A percentile compares a stretch with the other conserved stretches of the same genome.
phyloP scores from a whole-genome alignment of 1,284 basidiomycete genomes.

The Takashimella koratensis region DNA sequence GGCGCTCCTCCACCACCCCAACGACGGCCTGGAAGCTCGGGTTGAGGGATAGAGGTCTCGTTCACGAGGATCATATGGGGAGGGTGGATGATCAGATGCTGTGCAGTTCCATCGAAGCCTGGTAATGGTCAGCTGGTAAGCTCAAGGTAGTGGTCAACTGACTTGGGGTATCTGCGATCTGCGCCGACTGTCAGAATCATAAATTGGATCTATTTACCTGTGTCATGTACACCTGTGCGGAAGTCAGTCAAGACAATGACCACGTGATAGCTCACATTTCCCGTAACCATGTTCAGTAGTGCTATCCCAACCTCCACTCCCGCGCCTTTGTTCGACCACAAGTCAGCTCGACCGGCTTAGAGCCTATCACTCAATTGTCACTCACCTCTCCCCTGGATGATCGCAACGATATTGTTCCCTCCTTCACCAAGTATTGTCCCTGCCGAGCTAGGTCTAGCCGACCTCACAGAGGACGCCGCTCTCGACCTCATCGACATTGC shows the following conservation, averaged over 20 bases:
- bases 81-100: conserved; percentile 73
- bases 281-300: conserved; percentile 74
- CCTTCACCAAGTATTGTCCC: conserved; percentile 6
- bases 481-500: neutral
- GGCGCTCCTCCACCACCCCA: too few relatives aligned
- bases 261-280: conserved; percentile 58
- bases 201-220: conserved; percentile 17
- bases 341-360: too few relatives aligned
- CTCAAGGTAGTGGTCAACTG: neutral
- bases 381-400: conserved; percentile 24
- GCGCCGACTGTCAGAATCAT: too few relatives aligned
- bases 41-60: conserved; percentile 53
- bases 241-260: conserved; percentile 31
- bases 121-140: conserved; percentile 22
- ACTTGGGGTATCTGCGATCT: conserved; percentile 61
- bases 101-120: conserved; percentile 78
- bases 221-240: conserved; percentile 11
- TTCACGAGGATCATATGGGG: conserved; percentile 72
- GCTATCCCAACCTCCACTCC: conserved; percentile 80
- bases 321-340: too few relatives aligned
- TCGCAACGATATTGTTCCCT: conserved; percentile 24
- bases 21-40: too few relatives aligned
- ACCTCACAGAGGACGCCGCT: conserved; percentile 1
- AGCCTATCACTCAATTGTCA: too few relatives aligned
- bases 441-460: conserved; percentile 1